Evolutionary conservation across 495 filamentous ascomycete species (phyloP).

Genomic region (Pyronema omphalodes): DNA sequence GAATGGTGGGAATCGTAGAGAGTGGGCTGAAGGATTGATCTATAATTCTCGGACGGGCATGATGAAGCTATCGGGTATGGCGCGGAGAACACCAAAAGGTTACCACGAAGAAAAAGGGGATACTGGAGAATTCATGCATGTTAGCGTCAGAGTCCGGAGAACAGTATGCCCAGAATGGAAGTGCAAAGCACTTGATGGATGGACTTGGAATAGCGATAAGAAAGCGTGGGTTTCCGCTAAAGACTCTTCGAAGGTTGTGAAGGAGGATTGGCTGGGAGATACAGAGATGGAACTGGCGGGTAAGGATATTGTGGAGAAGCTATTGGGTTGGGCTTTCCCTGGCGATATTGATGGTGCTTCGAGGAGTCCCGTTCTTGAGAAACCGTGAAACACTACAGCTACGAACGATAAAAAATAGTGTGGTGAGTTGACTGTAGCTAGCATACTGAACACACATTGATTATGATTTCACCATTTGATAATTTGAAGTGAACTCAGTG

Average conservation of each 20-base stretch:
- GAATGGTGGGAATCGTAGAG: conserved; percentile 10
- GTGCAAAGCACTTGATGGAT: conserved; percentile 9
- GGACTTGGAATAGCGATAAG: conserved; percentile 8
- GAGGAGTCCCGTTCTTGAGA: no score
- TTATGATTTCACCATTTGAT: no score
- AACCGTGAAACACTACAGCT: no score
- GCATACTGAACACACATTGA: no score
- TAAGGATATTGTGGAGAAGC: conserved; percentile 10
- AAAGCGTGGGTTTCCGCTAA: conserved; percentile 4
- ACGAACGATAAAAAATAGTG: no score
- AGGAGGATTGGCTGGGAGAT: conserved; percentile 13
- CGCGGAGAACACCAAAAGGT: background rate
- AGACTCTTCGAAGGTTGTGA: conserved; percentile 2
- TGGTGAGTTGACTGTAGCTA: no score
- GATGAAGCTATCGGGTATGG: conserved; percentile 12
- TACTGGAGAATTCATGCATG: conserved; percentile 15
- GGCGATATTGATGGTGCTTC: background rate
- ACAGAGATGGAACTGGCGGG: conserved; percentile 14
- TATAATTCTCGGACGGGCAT: conserved; percentile 11
- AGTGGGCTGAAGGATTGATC: conserved; percentile 19
- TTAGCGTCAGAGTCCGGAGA: conserved; percentile 9
- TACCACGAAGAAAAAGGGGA: background rate
- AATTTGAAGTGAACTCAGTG: no score
- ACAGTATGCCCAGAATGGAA: conserved; percentile 6
- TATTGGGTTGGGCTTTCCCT: conserved; percentile 8